Evolutionary conservation across 192 early-diverging fungal species (phyloP), one percentile per base, ranked within the genome.

Genomic region (Funneliformis mosseae): DNA sequence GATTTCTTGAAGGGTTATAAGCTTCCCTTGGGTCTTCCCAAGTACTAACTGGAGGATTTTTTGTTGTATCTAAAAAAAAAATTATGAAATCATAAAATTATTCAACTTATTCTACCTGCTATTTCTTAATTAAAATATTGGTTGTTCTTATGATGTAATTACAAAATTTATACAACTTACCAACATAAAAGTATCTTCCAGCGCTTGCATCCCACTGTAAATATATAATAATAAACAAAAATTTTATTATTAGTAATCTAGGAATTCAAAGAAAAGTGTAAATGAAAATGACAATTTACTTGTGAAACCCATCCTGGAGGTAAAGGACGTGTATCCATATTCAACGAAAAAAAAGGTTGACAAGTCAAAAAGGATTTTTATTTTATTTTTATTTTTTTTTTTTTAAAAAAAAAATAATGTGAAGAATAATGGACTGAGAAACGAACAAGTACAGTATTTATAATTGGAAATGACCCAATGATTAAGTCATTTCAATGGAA

Each of bases 151-250:
- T n/a, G n/a, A n/a, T 61, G 16, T 61, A n/a, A 61, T 6, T n/a
- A 61, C 16, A 61, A 8, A 61, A n/a, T n/a, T 61, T 61, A 61
- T 61, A 33, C 2, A 61, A 55, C 16, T 55, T 67, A 67, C 64
- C 64, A 33, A 67, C 64, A 33, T 18, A 67, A 27, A 67, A 67
- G 33, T 67, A 38, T 67, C 64, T 67, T 38, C 33, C 33, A 67
- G 11, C 12, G 14, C 16, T 67, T 18, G 25, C 27, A 6, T 67
- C 64, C 25, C 33, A 67, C 64, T 67, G 18, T 6, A 16, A 50
- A 14, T 1, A 27, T n/a, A n/a, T n/a, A n/a, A n/a, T n/a, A n/a
- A n/a, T n/a, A 66, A 66, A 66, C 27, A 33, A 16, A 18, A 18
- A 38, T 67, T 8, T 33, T 27, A 33, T 16, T 38, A 18, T 33